Conservation (phyloP, 2,329 filamentous ascomycete species). For the Cladosporium colombiae region DNA sequence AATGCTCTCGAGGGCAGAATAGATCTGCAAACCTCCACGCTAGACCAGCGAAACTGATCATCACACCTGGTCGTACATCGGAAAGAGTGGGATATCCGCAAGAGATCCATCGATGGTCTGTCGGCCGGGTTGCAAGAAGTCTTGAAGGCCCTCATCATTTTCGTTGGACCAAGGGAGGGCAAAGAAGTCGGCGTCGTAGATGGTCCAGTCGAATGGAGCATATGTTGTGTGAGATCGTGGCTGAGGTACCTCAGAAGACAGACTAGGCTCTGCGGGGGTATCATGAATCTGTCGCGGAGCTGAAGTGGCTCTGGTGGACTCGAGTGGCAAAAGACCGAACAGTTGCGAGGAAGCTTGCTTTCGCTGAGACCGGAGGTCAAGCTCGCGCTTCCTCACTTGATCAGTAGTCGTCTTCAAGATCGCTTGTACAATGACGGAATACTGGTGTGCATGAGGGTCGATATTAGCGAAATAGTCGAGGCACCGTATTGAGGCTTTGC, state of each 20-base stretch:
- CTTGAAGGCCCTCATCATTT: constrained; percentile 31
- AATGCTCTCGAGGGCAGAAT: background rate
- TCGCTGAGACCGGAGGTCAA: constrained; percentile 25
- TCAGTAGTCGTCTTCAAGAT: constrained; percentile 28
- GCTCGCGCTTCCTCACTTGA: constrained; percentile 29
- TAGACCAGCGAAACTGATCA: background rate
- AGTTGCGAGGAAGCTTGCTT: constrained; percentile 34
- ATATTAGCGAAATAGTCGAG: constrained; percentile 32
- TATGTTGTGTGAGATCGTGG: background rate
- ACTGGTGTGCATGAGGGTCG: constrained; percentile 36
- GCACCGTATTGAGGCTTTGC: constrained; percentile 26
- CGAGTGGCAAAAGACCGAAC: constrained; percentile 29
- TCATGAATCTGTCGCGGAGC: background rate
- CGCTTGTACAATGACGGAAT: constrained; percentile 30
- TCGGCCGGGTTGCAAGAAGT: constrained; percentile 32
- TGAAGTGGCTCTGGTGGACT: background rate
- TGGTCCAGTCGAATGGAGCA: constrained; percentile 27
- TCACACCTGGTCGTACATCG: constrained; percentile 29
- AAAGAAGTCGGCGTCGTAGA: constrained; percentile 31
- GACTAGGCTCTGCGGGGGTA: background rate
- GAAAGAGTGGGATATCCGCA: constrained; percentile 31
- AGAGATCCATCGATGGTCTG: constrained; percentile 29
- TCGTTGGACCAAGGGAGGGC: constrained; percentile 32
- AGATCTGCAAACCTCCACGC: background rate
- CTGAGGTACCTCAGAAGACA: background rate